Base-by-base conservation (phyloP, 140 eudicot genomes). In the Oenanthe javanica region DNA sequence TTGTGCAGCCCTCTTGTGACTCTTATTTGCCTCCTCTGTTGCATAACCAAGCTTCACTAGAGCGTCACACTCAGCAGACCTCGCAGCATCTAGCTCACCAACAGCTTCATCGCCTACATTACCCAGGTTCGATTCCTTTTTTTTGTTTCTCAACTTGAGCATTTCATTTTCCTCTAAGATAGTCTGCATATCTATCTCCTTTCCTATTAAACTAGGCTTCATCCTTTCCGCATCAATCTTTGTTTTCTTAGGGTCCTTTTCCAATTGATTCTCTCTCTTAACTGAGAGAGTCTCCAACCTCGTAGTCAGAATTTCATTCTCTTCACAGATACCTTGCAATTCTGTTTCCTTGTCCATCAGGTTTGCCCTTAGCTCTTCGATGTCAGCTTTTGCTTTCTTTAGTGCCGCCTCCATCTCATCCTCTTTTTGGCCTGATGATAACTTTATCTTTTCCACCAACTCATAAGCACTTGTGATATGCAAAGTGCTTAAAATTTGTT, bases 291-390 rank as follows among this genome's bases (percentile, higher is more conserved):
- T 43, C 66, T 82, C 80, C 76, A 93, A 78, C 83, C 83, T 85
- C 48, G 69, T 27, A 8, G 84, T 77, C 79, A 93, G 84, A 80
- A 76, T 74, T n/a, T 90, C 98, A 55, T 92, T 94, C 84, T 94
- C 98, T 74, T 90, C 98, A 46, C 89, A 83, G 4, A 94, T 86
- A 42, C 96, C 85, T 75, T 94, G 98, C 84, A 94, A 74, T 80
- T 94, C 96, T 36, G 90, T 94, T 82, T 94, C 98, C 59, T 94
- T 92, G 45, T 94, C 98, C 97, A 94, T 87, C 79, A 94, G 49
- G 79, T 87, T 89, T 9, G 92, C 96, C 85, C 85, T 94, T 86
- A 92, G 67, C 61, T 88, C 96, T 77, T 92, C 95, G 67, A 94
- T 81, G n/a, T 85, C 82, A 21, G 78, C 89, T 82, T 80, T 84